Conservation (phyloP, 1,139 yeast species). For the Scheffersomyces titani region DNA sequence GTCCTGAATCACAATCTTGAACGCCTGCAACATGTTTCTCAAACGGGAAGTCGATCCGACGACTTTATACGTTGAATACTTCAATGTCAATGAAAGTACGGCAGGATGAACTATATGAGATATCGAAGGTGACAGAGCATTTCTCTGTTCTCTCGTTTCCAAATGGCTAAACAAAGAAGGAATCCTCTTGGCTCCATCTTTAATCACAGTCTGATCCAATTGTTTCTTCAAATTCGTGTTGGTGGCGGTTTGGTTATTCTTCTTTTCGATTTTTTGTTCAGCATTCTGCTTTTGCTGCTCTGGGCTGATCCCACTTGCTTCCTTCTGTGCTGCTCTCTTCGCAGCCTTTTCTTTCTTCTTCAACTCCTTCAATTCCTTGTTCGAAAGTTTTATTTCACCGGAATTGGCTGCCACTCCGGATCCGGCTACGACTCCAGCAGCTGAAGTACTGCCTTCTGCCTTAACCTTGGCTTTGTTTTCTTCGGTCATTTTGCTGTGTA, state of each 20-base stretch:
- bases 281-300: constrained; percentile 44
- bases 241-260: constrained; percentile 35
- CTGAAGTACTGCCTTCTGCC: background rate
- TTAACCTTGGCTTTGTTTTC: background rate
- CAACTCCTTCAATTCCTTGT: constrained; percentile 83
- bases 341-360: constrained; percentile 91
- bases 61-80: constrained; percentile 78
- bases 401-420: constrained; percentile 3
- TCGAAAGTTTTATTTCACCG: constrained; percentile 45
- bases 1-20: constrained; percentile 75
- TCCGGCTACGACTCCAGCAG: constrained; percentile 4
- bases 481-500: background rate
- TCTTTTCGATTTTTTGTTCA: constrained; percentile 42
- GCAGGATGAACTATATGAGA: constrained; percentile 86
- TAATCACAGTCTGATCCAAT: constrained; percentile 54
- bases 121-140: constrained; percentile 61
- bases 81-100: constrained; percentile 74
- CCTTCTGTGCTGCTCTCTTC: constrained; percentile 71
- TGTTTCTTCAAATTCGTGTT: constrained; percentile 58
- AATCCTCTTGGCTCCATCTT: constrained; percentile 39
- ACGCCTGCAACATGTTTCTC: constrained; percentile 80
- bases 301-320: constrained; percentile 50
- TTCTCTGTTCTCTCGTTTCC: constrained; percentile 79
- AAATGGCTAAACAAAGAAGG: constrained; percentile 83
- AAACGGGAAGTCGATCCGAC: constrained; percentile 92